phyloP scores from a whole-genome alignment of 768 basidiomycete species.

The Tylopilus cervinicoccineus region DNA sequence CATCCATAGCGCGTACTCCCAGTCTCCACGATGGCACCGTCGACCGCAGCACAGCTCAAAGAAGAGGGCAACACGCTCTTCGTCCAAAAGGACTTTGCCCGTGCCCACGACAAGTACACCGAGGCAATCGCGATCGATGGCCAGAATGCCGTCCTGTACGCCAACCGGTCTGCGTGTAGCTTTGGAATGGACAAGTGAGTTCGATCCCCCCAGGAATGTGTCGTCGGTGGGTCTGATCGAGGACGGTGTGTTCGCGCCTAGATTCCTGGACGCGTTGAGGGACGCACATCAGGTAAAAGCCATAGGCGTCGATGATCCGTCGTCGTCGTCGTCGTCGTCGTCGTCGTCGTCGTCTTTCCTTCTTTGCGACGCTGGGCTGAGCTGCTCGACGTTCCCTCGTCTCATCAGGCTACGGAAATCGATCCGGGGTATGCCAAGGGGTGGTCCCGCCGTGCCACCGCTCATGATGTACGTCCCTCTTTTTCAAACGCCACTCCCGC shows the following conservation, averaged over 20 bases:
- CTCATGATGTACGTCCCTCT: neutral
- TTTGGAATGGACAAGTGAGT: neutral
- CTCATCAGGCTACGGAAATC: neutral
- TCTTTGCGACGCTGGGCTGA: neutral
- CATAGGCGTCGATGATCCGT: too few relatives aligned
- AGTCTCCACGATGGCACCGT: neutral
- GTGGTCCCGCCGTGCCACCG: conserved; percentile 2
- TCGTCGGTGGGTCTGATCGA: neutral
- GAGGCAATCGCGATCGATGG: conserved; percentile 2
- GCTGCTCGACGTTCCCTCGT: neutral
- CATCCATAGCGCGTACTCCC: neutral
- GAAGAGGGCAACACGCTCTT: conserved; percentile 1
- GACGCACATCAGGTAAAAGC: neutral
- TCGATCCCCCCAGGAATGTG: neutral
- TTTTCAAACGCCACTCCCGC: neutral
- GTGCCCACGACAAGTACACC: conserved; percentile 1
- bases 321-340: too few relatives aligned
- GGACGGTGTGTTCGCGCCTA: neutral
- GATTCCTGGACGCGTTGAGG: neutral
- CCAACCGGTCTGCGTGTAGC: neutral
- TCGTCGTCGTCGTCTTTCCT: too few relatives aligned
- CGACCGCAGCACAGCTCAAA: conserved; percentile 1
- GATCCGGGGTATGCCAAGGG: conserved; percentile 2
- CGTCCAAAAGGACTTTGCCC: neutral
- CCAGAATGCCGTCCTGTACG: neutral